Evolutionary conservation across 2,329 filamentous ascomycete genomes (phyloP).

Genomic region (Monosporascus ibericus): DNA sequence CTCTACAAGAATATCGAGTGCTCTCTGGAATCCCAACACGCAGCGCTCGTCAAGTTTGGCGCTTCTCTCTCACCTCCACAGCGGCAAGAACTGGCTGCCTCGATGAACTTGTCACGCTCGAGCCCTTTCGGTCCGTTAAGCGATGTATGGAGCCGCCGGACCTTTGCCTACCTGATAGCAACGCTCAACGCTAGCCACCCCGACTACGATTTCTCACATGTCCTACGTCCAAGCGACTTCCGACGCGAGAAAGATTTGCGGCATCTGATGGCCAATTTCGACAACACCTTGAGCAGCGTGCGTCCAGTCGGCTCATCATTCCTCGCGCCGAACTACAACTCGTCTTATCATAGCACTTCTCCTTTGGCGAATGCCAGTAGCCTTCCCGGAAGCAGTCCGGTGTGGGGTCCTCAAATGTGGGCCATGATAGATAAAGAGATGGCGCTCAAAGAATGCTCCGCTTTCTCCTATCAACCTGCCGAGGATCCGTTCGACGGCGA

Average conservation of each 20-base stretch:
- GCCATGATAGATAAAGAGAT: slow-evolving; percentile 89
- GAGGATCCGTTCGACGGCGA: slow-evolving; percentile 89
- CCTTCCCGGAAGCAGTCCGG: slow-evolving; percentile 45
- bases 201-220: slow-evolving; percentile 95
- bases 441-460: slow-evolving; percentile 79
- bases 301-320: slow-evolving; percentile 52
- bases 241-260: slow-evolving; percentile 74
- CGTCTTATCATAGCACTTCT: slow-evolving; percentile 32
- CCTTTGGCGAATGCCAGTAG: slow-evolving; percentile 31
- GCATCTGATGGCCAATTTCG: slow-evolving; percentile 78
- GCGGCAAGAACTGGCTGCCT: slow-evolving; percentile 60
- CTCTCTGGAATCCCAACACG: slow-evolving; percentile 85
- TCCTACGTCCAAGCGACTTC: slow-evolving; percentile 85
- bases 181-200: slow-evolving; percentile 93
- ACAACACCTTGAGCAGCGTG: slow-evolving; percentile 81
- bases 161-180: slow-evolving; percentile 92
- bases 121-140: slow-evolving; percentile 90
- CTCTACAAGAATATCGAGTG: slow-evolving; percentile 93
- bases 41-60: slow-evolving; percentile 77
- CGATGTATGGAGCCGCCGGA: slow-evolving; percentile 81
- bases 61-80: slow-evolving; percentile 82
- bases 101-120: slow-evolving; percentile 71
- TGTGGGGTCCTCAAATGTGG: slow-evolving; percentile 92
- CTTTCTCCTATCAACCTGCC: slow-evolving; percentile 84
- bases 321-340: slow-evolving; percentile 29